Evolutionary conservation across 2,329 filamentous ascomycete genomes (phyloP).

Genomic region (Cladosporium velox): DNA sequence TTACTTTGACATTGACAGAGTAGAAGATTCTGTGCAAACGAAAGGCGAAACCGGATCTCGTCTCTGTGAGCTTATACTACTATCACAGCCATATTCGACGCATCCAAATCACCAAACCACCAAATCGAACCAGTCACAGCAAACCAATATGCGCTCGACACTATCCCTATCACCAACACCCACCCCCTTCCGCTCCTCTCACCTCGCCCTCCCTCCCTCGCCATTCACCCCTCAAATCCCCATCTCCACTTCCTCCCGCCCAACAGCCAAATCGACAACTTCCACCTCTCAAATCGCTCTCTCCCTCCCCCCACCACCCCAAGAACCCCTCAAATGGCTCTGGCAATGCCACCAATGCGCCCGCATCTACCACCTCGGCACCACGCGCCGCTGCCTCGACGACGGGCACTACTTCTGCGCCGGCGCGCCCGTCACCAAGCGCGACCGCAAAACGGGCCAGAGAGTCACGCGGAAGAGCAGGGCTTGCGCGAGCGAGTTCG

Average conservation of each 20-base stretch:
- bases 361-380: constrained; percentile 49
- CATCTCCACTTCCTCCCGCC: constrained; percentile 25
- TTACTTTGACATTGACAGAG: not conserved
- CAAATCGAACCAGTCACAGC: not conserved
- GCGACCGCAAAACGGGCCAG: constrained; percentile 35
- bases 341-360: constrained; percentile 58
- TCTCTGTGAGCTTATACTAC: not conserved
- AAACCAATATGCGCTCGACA: constrained; percentile 32
- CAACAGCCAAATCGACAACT: constrained; percentile 11
- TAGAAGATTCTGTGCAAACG: not conserved
- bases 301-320: constrained; percentile 30
- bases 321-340: constrained; percentile 48
- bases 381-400: constrained; percentile 55
- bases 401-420: constrained; percentile 59
- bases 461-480: constrained; percentile 37
- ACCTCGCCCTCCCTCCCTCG: constrained; percentile 47
- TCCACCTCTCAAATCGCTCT: not conserved
- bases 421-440: constrained; percentile 45
- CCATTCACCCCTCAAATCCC: constrained; percentile 39
- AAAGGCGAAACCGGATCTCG: constrained; percentile 14
- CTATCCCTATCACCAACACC: constrained; percentile 41
- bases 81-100: not conserved
- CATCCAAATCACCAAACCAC: not conserved
- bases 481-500: constrained; percentile 54
- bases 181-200: constrained; percentile 46